phyloP scores from a whole-genome alignment of 495 filamentous ascomycete genomes.

The Penicillium ochrochloron region DNA sequence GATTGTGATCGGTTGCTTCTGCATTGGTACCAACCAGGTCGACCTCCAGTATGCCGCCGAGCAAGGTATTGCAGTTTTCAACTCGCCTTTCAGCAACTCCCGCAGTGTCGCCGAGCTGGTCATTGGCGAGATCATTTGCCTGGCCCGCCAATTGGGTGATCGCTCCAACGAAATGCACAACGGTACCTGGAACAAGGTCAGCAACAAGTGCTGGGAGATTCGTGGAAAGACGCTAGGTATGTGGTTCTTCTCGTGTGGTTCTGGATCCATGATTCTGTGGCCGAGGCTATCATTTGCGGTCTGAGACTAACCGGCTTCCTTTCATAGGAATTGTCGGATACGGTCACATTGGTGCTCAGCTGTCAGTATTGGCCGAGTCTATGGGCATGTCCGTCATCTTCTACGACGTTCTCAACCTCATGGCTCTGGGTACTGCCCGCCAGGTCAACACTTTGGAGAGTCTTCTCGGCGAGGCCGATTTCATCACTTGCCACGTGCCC shows the following conservation, averaged over 20 bases:
- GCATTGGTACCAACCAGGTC: conserved; percentile 98
- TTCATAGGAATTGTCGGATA: conserved; percentile 85
- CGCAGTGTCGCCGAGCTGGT: conserved; percentile 95
- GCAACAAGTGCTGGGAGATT: conserved; percentile 95
- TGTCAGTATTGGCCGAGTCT: conserved; percentile 93
- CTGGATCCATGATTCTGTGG: background rate
- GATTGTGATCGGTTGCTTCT: conserved; percentile 97
- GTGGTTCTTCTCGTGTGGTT: conserved; percentile 12
- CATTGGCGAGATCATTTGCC: conserved; percentile 87
- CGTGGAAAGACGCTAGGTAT: conserved; percentile 93
- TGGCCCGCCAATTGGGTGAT: conserved; percentile 92
- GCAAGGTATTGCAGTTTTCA: conserved; percentile 97
- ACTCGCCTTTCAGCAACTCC: conserved; percentile 98
- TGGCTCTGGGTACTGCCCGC: conserved; percentile 85
- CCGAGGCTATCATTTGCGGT: background rate
- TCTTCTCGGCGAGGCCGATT: conserved; percentile 81
- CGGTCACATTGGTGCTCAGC: conserved; percentile 95
- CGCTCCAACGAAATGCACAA: conserved; percentile 92
- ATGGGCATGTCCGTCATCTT: conserved; percentile 98
- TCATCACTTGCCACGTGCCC: conserved; percentile 92
- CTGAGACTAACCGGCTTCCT: conserved; percentile 10
- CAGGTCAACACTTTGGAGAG: conserved; percentile 79
- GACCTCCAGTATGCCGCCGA: conserved; percentile 89
- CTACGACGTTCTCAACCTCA: conserved; percentile 90
- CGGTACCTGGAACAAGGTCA: conserved; percentile 98